Conservation (phyloP, 23 red algal species). For the Gracilaria domingensis region DNA sequence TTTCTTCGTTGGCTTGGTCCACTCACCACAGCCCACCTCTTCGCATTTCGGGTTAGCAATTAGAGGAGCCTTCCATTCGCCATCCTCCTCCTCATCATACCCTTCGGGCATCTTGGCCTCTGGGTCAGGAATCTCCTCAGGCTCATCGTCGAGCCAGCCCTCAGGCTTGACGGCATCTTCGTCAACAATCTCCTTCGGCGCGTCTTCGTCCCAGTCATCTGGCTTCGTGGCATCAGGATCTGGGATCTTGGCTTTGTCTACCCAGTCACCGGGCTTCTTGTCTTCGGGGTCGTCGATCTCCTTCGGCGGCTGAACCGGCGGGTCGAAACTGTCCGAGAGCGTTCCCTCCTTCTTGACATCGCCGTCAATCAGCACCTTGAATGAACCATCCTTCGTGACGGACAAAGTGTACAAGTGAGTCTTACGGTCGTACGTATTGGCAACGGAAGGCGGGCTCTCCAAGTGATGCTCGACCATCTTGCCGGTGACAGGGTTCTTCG, state of each 20-base stretch:
- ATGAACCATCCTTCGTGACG: slow-evolving; percentile 80
- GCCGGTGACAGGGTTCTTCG: slow-evolving; percentile 80
- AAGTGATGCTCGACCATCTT: slow-evolving; percentile 94
- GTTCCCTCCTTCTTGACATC: slow-evolving; percentile 78
- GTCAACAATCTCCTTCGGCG: slow-evolving; percentile 89
- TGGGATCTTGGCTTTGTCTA: slow-evolving; percentile 85
- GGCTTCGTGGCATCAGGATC: slow-evolving; percentile 93
- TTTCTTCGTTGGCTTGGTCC: slow-evolving; percentile 87
- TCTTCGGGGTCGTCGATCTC: slow-evolving; percentile 97
- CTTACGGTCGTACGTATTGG: slow-evolving; percentile 72
- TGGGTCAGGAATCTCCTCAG: slow-evolving; percentile 83
- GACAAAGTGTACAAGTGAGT: slow-evolving; percentile 97
- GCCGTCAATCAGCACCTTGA: slow-evolving; percentile 82
- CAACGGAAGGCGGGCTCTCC: slow-evolving; percentile 78
- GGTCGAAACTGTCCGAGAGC: slow-evolving; percentile 90
- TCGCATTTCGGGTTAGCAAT: slow-evolving; percentile 96
- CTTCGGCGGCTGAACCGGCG: slow-evolving; percentile 91
- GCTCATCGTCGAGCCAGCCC: slow-evolving; percentile 94
- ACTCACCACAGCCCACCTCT: slow-evolving; percentile 91
- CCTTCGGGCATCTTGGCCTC: slow-evolving; percentile 83
- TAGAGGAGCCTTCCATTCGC: slow-evolving; percentile 88
- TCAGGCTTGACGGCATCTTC: slow-evolving; percentile 81
- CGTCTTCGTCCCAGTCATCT: slow-evolving; percentile 99
- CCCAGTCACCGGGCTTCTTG: slow-evolving; percentile 98
- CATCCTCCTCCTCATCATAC: slow-evolving; percentile 96